These are phyloP conservation scores for Podospora pseudocomata DNA, from an alignment of 495 filamentous ascomycete genomes.

Conservation along the genomic window DNA sequence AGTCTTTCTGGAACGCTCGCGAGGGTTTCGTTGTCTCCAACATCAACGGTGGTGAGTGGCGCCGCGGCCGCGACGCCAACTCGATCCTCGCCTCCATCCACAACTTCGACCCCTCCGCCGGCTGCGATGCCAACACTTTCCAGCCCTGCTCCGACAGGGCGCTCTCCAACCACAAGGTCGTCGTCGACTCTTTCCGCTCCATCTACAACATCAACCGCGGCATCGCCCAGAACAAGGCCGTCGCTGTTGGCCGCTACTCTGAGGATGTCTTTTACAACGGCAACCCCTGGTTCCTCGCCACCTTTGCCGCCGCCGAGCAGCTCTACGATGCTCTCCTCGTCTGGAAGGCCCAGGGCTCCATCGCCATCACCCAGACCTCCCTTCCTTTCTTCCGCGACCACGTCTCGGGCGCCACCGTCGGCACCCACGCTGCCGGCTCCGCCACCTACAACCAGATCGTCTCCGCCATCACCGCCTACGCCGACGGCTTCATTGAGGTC, in stretches of 20 bases:
- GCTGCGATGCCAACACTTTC: conserved; percentile 56
- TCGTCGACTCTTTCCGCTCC: conserved; percentile 60
- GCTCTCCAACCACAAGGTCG: conserved; percentile 61
- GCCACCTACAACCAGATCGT: conserved; percentile 50
- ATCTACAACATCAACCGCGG: conserved; percentile 58
- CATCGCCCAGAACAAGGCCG: conserved; percentile 46
- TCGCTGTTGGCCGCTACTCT: conserved; percentile 64
- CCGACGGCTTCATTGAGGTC: conserved; percentile 60
- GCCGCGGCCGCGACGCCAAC: conserved; percentile 60
- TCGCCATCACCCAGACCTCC: conserved; percentile 51
- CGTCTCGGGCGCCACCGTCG: conserved; percentile 43
- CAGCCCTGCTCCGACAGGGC: conserved; percentile 62
- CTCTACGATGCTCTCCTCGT: conserved; percentile 63
- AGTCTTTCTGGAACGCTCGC: conserved; percentile 58
- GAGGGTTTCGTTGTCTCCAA: conserved; percentile 58
- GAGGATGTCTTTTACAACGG: conserved; percentile 66
- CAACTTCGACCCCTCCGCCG: conserved; percentile 57
- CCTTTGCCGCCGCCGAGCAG: conserved; percentile 61
- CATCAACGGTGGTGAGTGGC: conserved; percentile 43
- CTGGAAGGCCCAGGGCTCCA: conserved; percentile 51
- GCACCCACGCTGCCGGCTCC: conserved; percentile 48
- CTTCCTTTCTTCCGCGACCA: conserved; percentile 58
- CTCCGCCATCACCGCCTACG: conserved; percentile 56
- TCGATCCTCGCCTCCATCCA: conserved; percentile 61
- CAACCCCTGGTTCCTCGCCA: conserved; percentile 65